Evolutionary conservation across 345 rosid species (phyloP).

Genomic region (Eucalyptus paniculata): DNA sequence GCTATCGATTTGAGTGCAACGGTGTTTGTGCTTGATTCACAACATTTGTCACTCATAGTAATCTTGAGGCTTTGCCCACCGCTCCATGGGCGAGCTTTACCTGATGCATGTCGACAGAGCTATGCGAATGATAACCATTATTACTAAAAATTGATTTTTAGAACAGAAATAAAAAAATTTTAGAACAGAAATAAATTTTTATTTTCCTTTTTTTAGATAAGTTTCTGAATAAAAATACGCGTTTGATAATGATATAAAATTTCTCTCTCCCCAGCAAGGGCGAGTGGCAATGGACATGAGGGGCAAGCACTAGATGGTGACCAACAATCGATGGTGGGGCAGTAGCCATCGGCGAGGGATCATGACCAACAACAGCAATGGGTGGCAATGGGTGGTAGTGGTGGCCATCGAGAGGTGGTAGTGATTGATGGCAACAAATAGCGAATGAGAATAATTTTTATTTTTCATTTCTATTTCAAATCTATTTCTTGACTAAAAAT

Average conservation of each 20-base stretch:
- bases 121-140: neutral
- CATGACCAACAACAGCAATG: fast-evolving
- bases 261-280: fast-evolving
- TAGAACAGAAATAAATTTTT: fast-evolving
- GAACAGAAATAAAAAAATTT: fast-evolving
- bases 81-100: neutral
- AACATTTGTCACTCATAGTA: neutral
- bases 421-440: fast-evolving
- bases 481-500: fast-evolving
- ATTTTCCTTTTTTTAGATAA: fast-evolving
- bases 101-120: neutral
- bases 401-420: fast-evolving
- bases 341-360: fast-evolving
- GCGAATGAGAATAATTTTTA: too few species aligned
- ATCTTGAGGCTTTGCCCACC: neutral
- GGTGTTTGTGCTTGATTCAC: neutral
- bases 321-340: too few species aligned
- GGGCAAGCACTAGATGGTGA: too few species aligned
- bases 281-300: too few species aligned
- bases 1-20: neutral
- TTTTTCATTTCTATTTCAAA: too few species aligned
- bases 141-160: neutral
- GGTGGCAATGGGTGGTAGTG: fast-evolving
- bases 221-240: fast-evolving
- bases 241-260: fast-evolving